Evolutionary conservation across 495 filamentous ascomycete species (phyloP), one percentile per base, ranked within the genome.

Genomic region (Daldinia loculata): DNA sequence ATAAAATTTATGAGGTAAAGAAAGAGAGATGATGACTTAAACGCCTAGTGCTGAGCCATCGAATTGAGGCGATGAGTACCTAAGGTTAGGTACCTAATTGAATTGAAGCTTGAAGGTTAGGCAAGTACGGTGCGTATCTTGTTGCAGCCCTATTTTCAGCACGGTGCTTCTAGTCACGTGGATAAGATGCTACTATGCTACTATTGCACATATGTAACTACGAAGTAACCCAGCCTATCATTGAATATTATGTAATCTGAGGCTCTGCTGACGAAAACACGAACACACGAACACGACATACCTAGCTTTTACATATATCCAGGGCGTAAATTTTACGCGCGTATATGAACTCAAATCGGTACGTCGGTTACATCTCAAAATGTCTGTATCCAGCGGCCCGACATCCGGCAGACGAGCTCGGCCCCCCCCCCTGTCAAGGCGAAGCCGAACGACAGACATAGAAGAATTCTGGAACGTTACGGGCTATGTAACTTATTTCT

Each of bases 401-500:
- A 52, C 41, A 48, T 48, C 43, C 43, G 19, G 19, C 43, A 48
- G 43, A 24, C 19, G 8, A 48, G 9, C 17, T 48, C 9, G 43
- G 43, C 4, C 11, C 9, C 30, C 9, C 30, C 32, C 14, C 8
- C 15, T 32, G 30, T 14, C 8, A 38, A 38, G 29, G 15, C 34
- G 43, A 69, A 11, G 30, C 27, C 12, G 36, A 24, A 8, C 17
- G 11, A 6, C 11, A 50, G 22, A 24, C 36, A 41, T 70, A 12
- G 67, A 70, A 73, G 22, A 3, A 38, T 73, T 73, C 70, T 73
- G 70, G 70, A 73, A 73, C 60, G 70, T 57, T 56, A 62, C 70
- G 27, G 6, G 19, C 15, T 36, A 32, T 34, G 24, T 56, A n/a
- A 32, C 7, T 32, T 32, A 32, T 19, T 14, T 36, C 34, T 5